Base-by-base conservation (phyloP, 1,139 yeast species). In the Wickerhamomyces sp. region DNA sequence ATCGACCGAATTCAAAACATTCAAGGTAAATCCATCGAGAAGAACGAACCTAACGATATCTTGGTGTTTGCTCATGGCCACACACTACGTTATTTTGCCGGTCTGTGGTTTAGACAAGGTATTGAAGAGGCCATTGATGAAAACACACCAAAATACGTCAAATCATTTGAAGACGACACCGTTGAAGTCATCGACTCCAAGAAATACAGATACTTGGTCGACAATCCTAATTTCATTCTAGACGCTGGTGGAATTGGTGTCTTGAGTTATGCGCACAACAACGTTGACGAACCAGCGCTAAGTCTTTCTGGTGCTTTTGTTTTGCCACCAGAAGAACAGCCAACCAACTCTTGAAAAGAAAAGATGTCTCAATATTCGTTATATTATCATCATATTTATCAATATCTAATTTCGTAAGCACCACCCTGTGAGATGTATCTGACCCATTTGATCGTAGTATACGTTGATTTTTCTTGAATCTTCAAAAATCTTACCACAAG, bases 171-270 rank as follows among this genome's bases (percentile, higher is more conserved):
- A 23, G 61, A 56, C 24, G 59, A 51, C 4, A 42, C 54, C 3
- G 58, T 62, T 16, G 63, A 64, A 22, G 46, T 47, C 21, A 57
- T 60, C 21, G 51, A 53, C 7, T 42, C 58, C 30, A 42, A 47
- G 9, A 46, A 46, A 16, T 62, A 50, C 44, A 46, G 58, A 39
- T 56, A 61, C 40, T 38, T 64, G 41, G 45, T 47, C 17, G 63
- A 59, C 35, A 86, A 88, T 57, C 96, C 96, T 3, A 76, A 79
- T 44, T 78, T 87, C 55, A 67, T 89, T 60, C 67, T 89, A 49
- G 96, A 89, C 56, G 95, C 97, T 20, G 96, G 96, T 46, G 96
- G 96, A 32, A 87, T 87, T 23, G 96, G 96, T 38, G 95, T 87
- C 3, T 68, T 89, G 55, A 79, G 93, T 49, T 89, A 89, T 58